A percentile compares a stretch with the other conserved stretches of the same genome.
phyloP scores from a whole-genome alignment of 441 rosid genomes.

The Erodium trifolium region DNA sequence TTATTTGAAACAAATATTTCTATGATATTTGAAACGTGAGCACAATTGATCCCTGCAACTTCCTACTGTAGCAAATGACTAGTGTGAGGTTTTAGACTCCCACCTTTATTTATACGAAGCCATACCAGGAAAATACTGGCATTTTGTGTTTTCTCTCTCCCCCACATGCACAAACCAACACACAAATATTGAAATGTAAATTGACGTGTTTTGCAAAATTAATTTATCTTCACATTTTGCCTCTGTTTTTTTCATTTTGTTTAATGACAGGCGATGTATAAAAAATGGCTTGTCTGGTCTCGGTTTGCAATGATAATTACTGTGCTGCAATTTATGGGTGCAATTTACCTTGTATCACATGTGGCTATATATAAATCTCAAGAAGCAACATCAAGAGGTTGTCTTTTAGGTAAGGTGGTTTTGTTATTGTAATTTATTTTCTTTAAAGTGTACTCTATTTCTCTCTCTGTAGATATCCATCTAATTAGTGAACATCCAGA shows the following conservation, averaged over 20 bases:
- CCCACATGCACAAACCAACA: background rate
- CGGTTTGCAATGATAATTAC: conserved; percentile 52
- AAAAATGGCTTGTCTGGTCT: conserved; percentile 77
- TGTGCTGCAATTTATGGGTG: conserved; percentile 50
- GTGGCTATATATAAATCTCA: conserved; percentile 41
- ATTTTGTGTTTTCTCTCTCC: too few species aligned
- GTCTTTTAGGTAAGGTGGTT: conserved; percentile 48
- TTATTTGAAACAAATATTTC: too few species aligned
- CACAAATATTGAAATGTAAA: conserved; percentile 7
- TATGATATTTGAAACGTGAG: too few species aligned
- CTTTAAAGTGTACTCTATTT: background rate
- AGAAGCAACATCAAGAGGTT: conserved; percentile 33
- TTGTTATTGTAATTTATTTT: conserved; percentile 6
- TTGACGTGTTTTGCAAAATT: background rate
- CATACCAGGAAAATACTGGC: too few species aligned
- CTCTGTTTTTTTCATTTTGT: conserved; percentile 1
- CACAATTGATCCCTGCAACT: too few species aligned
- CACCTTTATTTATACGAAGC: too few species aligned
- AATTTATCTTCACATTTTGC: background rate
- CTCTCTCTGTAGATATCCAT: background rate
- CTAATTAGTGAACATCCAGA: background rate
- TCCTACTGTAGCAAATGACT: too few species aligned
- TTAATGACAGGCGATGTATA: conserved; percentile 54
- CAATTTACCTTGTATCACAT: conserved; percentile 48
- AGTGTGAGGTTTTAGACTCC: too few species aligned